phyloP scores from a whole-genome alignment of 805 yeast species.

The Yarrowia osloensis region DNA sequence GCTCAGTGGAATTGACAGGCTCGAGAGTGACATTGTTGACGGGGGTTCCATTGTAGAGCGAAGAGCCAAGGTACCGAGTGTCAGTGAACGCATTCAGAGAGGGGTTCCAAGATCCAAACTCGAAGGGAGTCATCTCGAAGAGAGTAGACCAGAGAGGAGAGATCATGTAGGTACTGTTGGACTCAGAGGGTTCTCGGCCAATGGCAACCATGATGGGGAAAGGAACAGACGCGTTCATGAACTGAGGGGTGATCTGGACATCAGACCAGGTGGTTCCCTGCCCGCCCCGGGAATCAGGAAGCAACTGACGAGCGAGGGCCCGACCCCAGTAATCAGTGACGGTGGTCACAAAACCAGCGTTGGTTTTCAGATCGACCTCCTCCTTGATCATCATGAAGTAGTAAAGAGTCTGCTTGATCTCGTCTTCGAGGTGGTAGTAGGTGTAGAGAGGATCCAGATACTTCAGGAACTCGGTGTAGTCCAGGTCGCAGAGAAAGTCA shows the following conservation, averaged over 20 bases:
- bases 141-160: constrained; percentile 64
- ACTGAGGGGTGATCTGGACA: constrained; percentile 58
- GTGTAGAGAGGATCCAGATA: constrained; percentile 5
- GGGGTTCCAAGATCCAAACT: constrained; percentile 89
- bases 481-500: neutral
- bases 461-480: constrained; percentile 35
- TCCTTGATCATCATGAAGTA: constrained; percentile 13
- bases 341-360: constrained; percentile 68
- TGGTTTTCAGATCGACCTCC: constrained; percentile 42
- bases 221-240: constrained; percentile 59
- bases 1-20: neutral
- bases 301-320: constrained; percentile 62
- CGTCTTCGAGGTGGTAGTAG: constrained; percentile 17
- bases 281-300: constrained; percentile 55
- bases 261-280: constrained; percentile 58
- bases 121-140: constrained; percentile 55
- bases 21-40: constrained; percentile 29
- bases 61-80: constrained; percentile 68
- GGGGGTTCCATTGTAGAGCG: constrained; percentile 54
- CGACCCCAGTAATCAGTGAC: constrained; percentile 82
- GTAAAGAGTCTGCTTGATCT: constrained; percentile 49
- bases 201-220: constrained; percentile 59
- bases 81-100: constrained; percentile 64
- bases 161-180: constrained; percentile 42
- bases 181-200: constrained; percentile 47